A percentile compares a stretch with the other conserved stretches of the same genome.
Evolutionary conservation across 2,329 filamentous ascomycete species (phyloP).

Genomic region (Endocalyx cinctus): DNA sequence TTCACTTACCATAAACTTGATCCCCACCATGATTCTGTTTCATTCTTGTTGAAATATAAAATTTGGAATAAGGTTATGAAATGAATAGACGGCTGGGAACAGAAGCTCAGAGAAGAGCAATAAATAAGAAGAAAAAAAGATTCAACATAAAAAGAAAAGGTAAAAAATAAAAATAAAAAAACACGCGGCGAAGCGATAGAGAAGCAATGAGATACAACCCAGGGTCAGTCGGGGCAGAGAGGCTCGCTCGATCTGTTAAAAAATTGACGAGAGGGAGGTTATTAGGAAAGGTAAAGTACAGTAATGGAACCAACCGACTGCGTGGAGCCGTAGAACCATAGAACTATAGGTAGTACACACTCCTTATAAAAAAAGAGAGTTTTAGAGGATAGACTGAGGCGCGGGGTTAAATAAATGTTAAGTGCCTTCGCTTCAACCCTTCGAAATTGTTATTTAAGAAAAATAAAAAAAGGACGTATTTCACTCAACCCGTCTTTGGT

Average conservation of each 20-base stretch:
- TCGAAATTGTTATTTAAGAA: no score
- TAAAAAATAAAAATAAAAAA: constrained; percentile 2
- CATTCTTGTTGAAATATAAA: constrained; percentile 34
- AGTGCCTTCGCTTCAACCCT: no score
- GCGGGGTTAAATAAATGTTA: no score
- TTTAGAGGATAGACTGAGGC: no score
- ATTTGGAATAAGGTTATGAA: constrained; percentile 1
- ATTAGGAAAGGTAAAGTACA: background rate
- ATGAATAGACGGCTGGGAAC: no score
- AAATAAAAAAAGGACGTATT: no score
- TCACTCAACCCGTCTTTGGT: no score
- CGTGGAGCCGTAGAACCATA: no score
- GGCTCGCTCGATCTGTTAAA: constrained; percentile 1
- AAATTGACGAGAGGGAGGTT: background rate
- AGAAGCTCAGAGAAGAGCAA: background rate
- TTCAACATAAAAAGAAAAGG: background rate
- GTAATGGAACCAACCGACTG: no score
- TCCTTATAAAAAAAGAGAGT: no score
- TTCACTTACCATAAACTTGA: constrained; percentile 37
- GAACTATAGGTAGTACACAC: no score
- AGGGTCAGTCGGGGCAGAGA: constrained; percentile 1
- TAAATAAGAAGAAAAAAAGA: constrained; percentile 1
- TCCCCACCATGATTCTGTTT: constrained; percentile 38
- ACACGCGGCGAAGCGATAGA: constrained; percentile 5
- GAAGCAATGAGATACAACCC: no score